phyloP scores from a whole-genome alignment of 805 yeast genomes.

The Ogataea pilisensis region DNA sequence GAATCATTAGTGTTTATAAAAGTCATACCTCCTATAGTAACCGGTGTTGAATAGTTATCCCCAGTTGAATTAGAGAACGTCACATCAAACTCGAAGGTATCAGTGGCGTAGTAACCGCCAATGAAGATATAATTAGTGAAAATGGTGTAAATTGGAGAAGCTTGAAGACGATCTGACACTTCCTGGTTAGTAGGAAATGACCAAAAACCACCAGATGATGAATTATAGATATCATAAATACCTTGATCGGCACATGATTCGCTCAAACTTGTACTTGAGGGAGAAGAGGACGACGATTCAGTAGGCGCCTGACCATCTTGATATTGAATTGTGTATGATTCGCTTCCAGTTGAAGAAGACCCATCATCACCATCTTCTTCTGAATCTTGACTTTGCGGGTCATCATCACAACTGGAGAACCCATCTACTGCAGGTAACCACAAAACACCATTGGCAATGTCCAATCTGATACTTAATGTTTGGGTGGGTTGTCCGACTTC shows the following conservation, averaged over 20 bases:
- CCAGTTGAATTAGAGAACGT: neutral
- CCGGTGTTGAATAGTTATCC: neutral
- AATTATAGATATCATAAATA: conserved; percentile 19
- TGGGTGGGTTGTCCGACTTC: conserved; percentile 25
- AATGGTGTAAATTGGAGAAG: conserved; percentile 10
- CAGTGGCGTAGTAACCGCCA: conserved; percentile 24
- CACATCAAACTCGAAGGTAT: conserved; percentile 17
- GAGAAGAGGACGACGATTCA: neutral
- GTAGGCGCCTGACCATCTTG: neutral
- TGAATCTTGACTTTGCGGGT: too few species aligned
- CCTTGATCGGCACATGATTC: conserved; percentile 25
- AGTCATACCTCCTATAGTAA: conserved; percentile 21
- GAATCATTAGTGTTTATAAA: conserved; percentile 39
- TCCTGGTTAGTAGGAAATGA: neutral
- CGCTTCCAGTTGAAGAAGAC: conserved; percentile 1
- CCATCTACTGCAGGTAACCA: conserved; percentile 28
- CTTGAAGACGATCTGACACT: conserved; percentile 4
- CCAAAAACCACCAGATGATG: conserved; percentile 16
- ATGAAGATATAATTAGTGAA: conserved; percentile 22
- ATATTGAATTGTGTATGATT: neutral
- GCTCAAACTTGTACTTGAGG: conserved; percentile 1
- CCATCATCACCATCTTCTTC: too few species aligned
- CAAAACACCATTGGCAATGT: conserved; percentile 24
- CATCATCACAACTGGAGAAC: conserved; percentile 19
- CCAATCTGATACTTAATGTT: conserved; percentile 25